These are phyloP conservation scores for Thuja plicata DNA, from an alignment of 83 land plant species.

Conservation along the genomic window DNA sequence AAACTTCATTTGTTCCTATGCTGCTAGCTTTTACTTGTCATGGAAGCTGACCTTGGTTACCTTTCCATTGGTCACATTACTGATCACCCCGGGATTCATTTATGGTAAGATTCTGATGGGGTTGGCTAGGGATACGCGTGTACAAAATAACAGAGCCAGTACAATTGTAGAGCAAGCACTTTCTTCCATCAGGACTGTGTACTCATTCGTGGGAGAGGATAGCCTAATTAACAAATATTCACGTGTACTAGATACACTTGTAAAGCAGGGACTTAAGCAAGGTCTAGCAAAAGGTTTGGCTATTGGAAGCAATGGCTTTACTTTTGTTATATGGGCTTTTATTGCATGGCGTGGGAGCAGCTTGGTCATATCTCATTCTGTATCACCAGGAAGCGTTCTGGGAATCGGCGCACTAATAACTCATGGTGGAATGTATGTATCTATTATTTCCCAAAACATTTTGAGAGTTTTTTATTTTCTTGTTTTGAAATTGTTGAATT, in stretches of 20 bases:
- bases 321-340: constrained; percentile 41
- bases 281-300: constrained; percentile 48
- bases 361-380: constrained; percentile 44
- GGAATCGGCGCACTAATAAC: constrained; percentile 30
- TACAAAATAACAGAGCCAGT: not conserved
- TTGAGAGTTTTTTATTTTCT: not conserved
- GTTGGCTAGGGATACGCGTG: not conserved
- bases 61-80: constrained; percentile 44
- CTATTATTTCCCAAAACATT: not conserved
- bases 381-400: constrained; percentile 48
- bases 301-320: constrained; percentile 43
- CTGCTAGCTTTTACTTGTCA: constrained; percentile 29
- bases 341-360: constrained; percentile 51
- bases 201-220: not conserved
- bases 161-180: not conserved
- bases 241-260: not conserved
- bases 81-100: constrained; percentile 48
- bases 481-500: not conserved
- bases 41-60: constrained; percentile 59
- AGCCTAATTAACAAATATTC: not conserved
- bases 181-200: not conserved
- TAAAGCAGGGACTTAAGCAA: constrained; percentile 23
- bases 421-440: constrained; percentile 59
- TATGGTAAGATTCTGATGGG: not conserved
- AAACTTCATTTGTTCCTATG: constrained; percentile 16